These are phyloP conservation scores for Magnusiomyces ingens DNA, from an alignment of 1,139 yeast species.

Conservation along the genomic window DNA sequence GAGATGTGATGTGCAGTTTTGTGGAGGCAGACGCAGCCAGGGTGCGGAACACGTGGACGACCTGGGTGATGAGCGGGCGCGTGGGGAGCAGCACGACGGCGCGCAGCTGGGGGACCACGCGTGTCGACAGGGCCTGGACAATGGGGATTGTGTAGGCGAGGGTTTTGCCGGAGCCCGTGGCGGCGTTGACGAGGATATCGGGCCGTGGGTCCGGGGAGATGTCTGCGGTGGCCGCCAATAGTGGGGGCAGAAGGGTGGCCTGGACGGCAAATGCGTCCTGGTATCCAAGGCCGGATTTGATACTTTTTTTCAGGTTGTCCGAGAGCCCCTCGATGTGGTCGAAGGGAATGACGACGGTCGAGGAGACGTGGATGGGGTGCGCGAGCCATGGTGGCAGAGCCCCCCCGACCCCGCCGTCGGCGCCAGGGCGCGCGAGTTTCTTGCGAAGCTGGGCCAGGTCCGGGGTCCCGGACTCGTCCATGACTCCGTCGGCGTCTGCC, in stretches of 20 bases:
- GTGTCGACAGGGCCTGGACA: slow-evolving; percentile 53
- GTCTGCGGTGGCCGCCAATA: slow-evolving; percentile 45
- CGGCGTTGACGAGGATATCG: slow-evolving; percentile 82
- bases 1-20: slow-evolving; percentile 51
- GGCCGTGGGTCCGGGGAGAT: slow-evolving; percentile 46
- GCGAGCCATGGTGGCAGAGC: slow-evolving; percentile 52
- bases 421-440: neutral
- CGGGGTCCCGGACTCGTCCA: slow-evolving; percentile 19
- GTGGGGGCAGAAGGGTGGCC: slow-evolving; percentile 52
- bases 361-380: slow-evolving; percentile 48
- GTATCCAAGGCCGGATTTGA: slow-evolving; percentile 49
- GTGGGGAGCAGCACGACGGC: slow-evolving; percentile 87
- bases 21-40: slow-evolving; percentile 73
- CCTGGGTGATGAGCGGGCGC: slow-evolving; percentile 79
- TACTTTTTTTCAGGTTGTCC: slow-evolving; percentile 36
- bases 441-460: slow-evolving; percentile 1
- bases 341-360: slow-evolving; percentile 26
- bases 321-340: slow-evolving; percentile 28
- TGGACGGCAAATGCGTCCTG: slow-evolving; percentile 72
- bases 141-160: slow-evolving; percentile 84
- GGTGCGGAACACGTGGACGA: slow-evolving; percentile 52
- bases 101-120: slow-evolving; percentile 67
- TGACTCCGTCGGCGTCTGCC: slow-evolving; percentile 15
- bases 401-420: slow-evolving; percentile 9
- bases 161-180: slow-evolving; percentile 97